phyloP scores from a whole-genome alignment of 2,329 filamentous ascomycete genomes.

The Penicillium paneum region DNA sequence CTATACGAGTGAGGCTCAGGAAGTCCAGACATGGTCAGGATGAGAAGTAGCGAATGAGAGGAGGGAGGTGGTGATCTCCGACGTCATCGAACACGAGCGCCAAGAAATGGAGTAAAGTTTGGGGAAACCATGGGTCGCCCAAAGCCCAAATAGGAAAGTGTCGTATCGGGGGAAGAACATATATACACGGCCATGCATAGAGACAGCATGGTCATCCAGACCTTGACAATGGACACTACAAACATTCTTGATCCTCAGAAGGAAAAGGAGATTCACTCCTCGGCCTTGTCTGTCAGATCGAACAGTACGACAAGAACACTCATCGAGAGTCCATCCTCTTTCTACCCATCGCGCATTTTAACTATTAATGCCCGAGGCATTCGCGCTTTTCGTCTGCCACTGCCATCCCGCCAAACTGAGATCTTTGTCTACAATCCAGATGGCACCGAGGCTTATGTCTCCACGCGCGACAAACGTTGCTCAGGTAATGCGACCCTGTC shows the following conservation, averaged over 20 bases:
- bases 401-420: constrained; percentile 40
- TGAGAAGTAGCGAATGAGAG: neutral
- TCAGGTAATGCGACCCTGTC: constrained; percentile 52
- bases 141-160: constrained; percentile 19
- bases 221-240: constrained; percentile 3
- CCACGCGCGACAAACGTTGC: constrained; percentile 46
- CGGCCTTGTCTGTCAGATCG: constrained; percentile 7
- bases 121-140: neutral
- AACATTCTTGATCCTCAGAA: neutral
- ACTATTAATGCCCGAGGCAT: constrained; percentile 30
- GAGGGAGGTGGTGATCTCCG: neutral
- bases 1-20: constrained; percentile 3
- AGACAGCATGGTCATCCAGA: neutral
- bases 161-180: constrained; percentile 14
- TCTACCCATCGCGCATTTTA: constrained; percentile 12
- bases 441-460: constrained; percentile 50
- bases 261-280: constrained; percentile 9
- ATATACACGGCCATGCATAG: neutral
- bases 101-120: neutral
- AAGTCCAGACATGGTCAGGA: neutral
- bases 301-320: constrained; percentile 10
- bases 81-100: neutral
- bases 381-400: constrained; percentile 27
- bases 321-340: constrained; percentile 5
- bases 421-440: constrained; percentile 35